These are phyloP conservation scores for Sophora flavescens DNA, from an alignment of 306 rosid species.

Conservation along the genomic window DNA sequence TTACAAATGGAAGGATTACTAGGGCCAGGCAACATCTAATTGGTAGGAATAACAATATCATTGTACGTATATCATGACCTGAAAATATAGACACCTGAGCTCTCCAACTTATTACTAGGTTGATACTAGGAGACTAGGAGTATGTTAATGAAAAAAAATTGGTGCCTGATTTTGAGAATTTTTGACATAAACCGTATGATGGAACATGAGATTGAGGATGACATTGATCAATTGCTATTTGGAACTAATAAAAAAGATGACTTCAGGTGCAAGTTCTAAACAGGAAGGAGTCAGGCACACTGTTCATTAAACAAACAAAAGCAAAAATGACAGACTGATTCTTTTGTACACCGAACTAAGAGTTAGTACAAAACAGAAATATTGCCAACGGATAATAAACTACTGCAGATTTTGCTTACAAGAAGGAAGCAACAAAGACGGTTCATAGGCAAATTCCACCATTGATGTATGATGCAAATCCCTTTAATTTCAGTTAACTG, in stretches of 20 bases:
- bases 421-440: slow-evolving; percentile 8
- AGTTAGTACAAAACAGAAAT: background rate
- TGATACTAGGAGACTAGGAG: slow-evolving; percentile 19
- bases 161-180: slow-evolving; percentile 19
- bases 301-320: slow-evolving; percentile 15
- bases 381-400: slow-evolving; percentile 6
- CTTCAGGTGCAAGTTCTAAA: slow-evolving; percentile 28
- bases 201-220: slow-evolving; percentile 6
- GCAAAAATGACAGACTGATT: slow-evolving; percentile 16
- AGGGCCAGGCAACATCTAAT: background rate
- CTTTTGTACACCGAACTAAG: background rate
- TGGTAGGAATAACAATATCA: background rate
- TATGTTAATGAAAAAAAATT: background rate
- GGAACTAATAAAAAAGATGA: slow-evolving; percentile 26
- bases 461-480: too few relatives aligned
- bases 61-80: background rate
- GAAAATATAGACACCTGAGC: background rate
- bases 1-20: too few relatives aligned
- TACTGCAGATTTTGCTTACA: background rate
- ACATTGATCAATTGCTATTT: slow-evolving; percentile 26
- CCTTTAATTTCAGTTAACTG: too few relatives aligned
- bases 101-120: background rate
- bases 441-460: background rate
- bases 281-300: slow-evolving; percentile 17
- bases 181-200: slow-evolving; percentile 24